Evolutionary conservation across 78 protist species (phyloP).

Genomic region (Speleostelium caveatum): DNA sequence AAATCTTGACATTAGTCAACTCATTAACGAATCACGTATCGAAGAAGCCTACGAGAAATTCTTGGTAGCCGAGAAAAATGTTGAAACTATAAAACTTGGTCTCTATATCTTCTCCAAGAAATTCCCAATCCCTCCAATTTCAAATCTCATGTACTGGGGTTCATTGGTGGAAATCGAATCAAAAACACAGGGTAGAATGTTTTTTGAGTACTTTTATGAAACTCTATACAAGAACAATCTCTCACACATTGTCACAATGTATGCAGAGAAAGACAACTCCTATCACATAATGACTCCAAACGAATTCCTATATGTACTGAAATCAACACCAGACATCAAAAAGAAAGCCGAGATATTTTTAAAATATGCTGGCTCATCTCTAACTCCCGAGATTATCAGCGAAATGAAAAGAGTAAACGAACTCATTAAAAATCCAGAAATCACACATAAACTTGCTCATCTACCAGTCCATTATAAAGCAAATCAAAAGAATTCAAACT

Average conservation of each 20-base stretch:
- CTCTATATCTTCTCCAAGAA: background rate
- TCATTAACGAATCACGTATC: background rate
- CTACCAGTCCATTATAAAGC: background rate
- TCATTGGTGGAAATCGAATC: background rate
- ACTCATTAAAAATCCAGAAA: background rate
- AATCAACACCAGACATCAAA: background rate
- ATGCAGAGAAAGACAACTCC: background rate
- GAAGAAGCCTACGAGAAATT: background rate
- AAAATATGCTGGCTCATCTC: background rate
- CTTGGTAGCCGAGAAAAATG: background rate
- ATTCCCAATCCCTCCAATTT: conserved; percentile 20
- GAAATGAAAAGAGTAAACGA: background rate
- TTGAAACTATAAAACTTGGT: background rate
- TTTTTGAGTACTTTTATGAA: background rate
- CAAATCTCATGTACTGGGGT: conserved; percentile 11
- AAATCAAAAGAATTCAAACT: background rate
- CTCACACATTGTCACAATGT: background rate
- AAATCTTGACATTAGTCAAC: background rate
- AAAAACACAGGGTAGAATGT: background rate
- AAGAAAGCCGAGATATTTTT: background rate
- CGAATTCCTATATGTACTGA: background rate
- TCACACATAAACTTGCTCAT: background rate
- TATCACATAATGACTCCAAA: background rate
- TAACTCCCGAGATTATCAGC: background rate
- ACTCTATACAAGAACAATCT: background rate